A percentile compares a stretch with the other conserved stretches of the same genome.
Conservation (phyloP, 2,329 filamentous ascomycete species). For the Fusarium sp. region DNA sequence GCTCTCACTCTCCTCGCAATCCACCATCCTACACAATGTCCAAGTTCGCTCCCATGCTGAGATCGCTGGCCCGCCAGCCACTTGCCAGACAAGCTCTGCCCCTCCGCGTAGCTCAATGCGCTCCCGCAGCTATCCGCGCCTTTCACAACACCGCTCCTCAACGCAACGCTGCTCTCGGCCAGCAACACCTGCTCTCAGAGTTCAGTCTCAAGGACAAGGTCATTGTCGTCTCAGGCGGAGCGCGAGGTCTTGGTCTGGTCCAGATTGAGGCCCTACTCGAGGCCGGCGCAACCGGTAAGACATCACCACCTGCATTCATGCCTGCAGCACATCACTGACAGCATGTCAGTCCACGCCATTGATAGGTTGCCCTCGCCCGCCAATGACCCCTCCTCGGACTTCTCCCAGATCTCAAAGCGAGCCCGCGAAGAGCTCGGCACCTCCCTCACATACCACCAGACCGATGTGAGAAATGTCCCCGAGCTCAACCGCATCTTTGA, state of each 20-base stretch:
- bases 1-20: neutral
- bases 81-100: slow-evolving; percentile 27
- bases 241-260: slow-evolving; percentile 82
- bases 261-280: slow-evolving; percentile 86
- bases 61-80: slow-evolving; percentile 39
- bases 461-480: slow-evolving; percentile 83
- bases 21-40: slow-evolving; percentile 45
- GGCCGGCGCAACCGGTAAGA: slow-evolving; percentile 78
- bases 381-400: slow-evolving; percentile 66
- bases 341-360: slow-evolving; percentile 73
- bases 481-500: slow-evolving; percentile 77
- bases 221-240: slow-evolving; percentile 83
- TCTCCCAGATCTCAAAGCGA: slow-evolving; percentile 75
- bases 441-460: slow-evolving; percentile 80
- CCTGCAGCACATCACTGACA: slow-evolving; percentile 21
- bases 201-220: slow-evolving; percentile 84
- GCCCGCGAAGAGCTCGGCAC: slow-evolving; percentile 77
- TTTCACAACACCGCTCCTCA: slow-evolving; percentile 42
- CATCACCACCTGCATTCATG: neutral
- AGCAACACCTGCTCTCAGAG: slow-evolving; percentile 71
- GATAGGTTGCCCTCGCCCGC: slow-evolving; percentile 72
- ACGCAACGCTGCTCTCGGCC: slow-evolving; percentile 37
- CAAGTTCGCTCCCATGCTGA: slow-evolving; percentile 43
- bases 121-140: slow-evolving; percentile 31
- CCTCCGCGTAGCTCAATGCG: slow-evolving; percentile 21